Conservation (phyloP, 169 alveolate genomes). For the Plasmodium vinckei region DNA sequence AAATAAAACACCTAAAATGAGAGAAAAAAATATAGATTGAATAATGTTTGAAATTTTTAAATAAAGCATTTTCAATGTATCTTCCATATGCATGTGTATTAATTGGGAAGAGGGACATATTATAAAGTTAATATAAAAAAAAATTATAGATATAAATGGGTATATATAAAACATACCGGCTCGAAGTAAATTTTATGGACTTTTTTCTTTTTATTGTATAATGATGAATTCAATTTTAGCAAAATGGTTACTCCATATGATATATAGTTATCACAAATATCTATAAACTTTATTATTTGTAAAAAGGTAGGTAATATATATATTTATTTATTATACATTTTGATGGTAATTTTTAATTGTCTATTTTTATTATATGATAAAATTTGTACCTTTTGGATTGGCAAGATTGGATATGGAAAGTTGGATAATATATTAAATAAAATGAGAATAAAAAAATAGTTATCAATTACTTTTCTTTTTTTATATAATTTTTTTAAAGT, state of each 20-base stretch:
- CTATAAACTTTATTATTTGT: slow-evolving; percentile 36
- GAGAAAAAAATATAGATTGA: neutral
- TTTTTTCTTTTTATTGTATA: slow-evolving; percentile 49
- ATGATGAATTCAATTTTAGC: slow-evolving; percentile 24
- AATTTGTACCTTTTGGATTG: slow-evolving; percentile 61
- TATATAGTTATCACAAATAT: slow-evolving; percentile 55
- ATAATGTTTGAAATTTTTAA: neutral
- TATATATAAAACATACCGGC: slow-evolving; percentile 26
- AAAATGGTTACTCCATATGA: slow-evolving; percentile 31
- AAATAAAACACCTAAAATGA: slow-evolving; percentile 37
- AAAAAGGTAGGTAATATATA: neutral
- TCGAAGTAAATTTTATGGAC: slow-evolving; percentile 66
- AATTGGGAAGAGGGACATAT: neutral
- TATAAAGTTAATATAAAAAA: neutral
- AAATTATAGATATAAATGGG: neutral
- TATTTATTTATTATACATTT: slow-evolving; percentile 1
- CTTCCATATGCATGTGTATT: slow-evolving; percentile 1
- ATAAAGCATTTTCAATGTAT: neutral
- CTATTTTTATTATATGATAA: neutral
- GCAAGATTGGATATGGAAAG: slow-evolving; percentile 67
- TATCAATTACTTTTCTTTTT: slow-evolving; percentile 51
- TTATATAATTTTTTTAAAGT: slow-evolving; percentile 67
- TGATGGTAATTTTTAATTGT: neutral
- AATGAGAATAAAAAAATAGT: slow-evolving; percentile 55
- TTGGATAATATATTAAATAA: slow-evolving; percentile 58